Evolutionary conservation across 345 rosid species (phyloP), one percentile per base, ranked within the genome.

Genomic region (Ailanthus altissimus): DNA sequence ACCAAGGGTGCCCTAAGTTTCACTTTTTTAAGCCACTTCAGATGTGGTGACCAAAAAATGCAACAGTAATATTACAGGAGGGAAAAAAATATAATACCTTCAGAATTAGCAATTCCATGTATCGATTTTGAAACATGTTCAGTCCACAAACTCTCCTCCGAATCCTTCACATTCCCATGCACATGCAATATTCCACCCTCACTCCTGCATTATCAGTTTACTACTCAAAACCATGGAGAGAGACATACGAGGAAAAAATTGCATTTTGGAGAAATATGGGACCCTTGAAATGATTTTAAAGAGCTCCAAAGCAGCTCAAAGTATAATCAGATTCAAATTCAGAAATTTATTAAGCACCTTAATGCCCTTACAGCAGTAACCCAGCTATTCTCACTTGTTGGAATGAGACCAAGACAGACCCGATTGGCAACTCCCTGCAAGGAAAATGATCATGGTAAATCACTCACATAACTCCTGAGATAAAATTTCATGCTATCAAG

Each of bases 341-440:
- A 47, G 25, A 60, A 26, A 18, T 61, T 40, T 50, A 43, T 59
- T 32, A 67, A 73, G 73, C 76, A 95, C 99, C 97, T 92, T 88
- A 95, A 84, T 67, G 98, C 92, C 84, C 81, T 84, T 61, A 95
- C 85, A 77, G 98, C 99, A 72, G 97, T 91, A 43, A 77, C 82
- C 99, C 98, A 95, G 86, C 96, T 88, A 70, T 82, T 92, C 83
- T 92, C 98, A 75, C 99, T 93, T 47, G 93, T 80, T 15, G 99
- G 99, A 78, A 95, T 82, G 74, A 93, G 99, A 74, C 99, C 97
- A 70, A 95, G 96, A 84, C 90, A 84, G 82, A 95, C 96, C 83
- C 97, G 89, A 82, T 92, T 84, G 25, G 99, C 99, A 76, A 95
- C 88, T 82, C 94, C 94, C 98, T 92, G 80, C 36, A 42, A 80